phyloP scores from a whole-genome alignment of 2,329 filamentous ascomycete species.

The Nemania serpens region DNA sequence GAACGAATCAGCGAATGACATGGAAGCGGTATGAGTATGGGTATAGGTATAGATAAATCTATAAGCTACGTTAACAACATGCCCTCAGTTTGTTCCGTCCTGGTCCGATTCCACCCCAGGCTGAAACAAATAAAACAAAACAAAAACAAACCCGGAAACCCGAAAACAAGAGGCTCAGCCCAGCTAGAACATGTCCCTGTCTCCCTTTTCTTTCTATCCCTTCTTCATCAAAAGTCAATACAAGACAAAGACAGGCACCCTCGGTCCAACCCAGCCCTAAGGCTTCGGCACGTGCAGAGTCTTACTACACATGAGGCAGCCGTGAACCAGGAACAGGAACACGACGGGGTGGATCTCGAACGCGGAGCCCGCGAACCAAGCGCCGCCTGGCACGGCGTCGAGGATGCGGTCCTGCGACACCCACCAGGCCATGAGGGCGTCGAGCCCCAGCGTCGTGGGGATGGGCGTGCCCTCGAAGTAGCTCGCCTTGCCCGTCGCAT shows the following conservation, averaged over 20 bases:
- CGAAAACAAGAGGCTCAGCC: neutral
- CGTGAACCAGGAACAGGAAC: conserved; percentile 82
- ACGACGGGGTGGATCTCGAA: conserved; percentile 87
- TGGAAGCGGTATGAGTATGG: too few relatives aligned
- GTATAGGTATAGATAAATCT: too few relatives aligned
- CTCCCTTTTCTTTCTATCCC: neutral
- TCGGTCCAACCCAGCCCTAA: conserved; percentile 39
- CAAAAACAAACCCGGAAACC: too few relatives aligned
- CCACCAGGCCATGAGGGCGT: conserved; percentile 88
- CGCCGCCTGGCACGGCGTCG: conserved; percentile 76
- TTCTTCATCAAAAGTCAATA: neutral
- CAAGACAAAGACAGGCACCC: neutral
- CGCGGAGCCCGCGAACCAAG: conserved; percentile 66
- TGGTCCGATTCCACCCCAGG: too few relatives aligned
- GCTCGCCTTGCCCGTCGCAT: conserved; percentile 84
- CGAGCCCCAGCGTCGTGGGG: conserved; percentile 83
- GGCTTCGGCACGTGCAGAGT: conserved; percentile 94
- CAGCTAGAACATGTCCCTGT: neutral
- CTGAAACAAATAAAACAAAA: too few relatives aligned
- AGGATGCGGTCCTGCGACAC: conserved; percentile 79
- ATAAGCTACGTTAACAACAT: too few relatives aligned
- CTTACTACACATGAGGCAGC: conserved; percentile 94
- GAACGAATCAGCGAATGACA: too few relatives aligned
- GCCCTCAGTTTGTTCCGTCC: too few relatives aligned
- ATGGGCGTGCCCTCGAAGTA: conserved; percentile 99